These are phyloP conservation scores for Skeletonema potamos DNA, from an alignment of 108 stramenopile genomes.

Conservation along the genomic window DNA sequence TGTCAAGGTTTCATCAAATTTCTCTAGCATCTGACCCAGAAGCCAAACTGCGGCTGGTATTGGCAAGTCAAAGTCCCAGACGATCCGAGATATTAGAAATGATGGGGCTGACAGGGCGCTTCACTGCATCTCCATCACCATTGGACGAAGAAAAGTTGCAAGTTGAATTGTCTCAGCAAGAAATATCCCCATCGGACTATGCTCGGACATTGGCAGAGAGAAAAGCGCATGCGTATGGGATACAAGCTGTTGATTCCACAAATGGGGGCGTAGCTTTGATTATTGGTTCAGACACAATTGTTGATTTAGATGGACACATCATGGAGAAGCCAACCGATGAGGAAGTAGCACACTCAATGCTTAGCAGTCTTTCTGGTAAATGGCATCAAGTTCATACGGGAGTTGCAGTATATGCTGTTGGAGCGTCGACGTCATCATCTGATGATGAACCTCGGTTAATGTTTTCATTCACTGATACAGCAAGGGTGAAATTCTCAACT, in stretches of 20 bases:
- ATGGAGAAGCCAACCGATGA: conserved; percentile 88
- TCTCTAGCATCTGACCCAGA: conserved; percentile 1
- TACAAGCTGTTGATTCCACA: conserved; percentile 1
- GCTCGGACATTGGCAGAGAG: conserved; percentile 66
- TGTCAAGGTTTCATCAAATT: conserved; percentile 35
- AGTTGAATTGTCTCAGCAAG: conserved; percentile 36
- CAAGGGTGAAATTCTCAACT: conserved; percentile 75
- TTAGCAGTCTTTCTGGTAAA: conserved; percentile 69
- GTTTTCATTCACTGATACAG: conserved; percentile 78
- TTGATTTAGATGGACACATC: conserved; percentile 64
- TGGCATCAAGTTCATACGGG: conserved; percentile 91
- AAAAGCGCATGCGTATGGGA: conserved; percentile 71
- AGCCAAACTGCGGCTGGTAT: conserved; percentile 45
- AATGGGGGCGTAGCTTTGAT: conserved; percentile 43
- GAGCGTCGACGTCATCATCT: background rate
- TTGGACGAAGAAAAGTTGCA: conserved; percentile 71
- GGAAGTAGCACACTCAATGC: conserved; percentile 75
- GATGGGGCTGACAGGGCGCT: conserved; percentile 73
- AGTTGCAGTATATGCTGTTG: conserved; percentile 69
- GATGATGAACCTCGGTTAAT: conserved; percentile 28
- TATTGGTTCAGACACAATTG: conserved; percentile 80
- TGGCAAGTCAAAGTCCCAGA: conserved; percentile 77
- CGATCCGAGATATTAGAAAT: conserved; percentile 80
- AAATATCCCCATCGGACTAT: conserved; percentile 55
- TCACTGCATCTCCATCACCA: conserved; percentile 56